These are phyloP conservation scores for Ophiognomonia clavigignenti-juglandacearum DNA, from an alignment of 2,329 filamentous ascomycete genomes.

Conservation along the genomic window DNA sequence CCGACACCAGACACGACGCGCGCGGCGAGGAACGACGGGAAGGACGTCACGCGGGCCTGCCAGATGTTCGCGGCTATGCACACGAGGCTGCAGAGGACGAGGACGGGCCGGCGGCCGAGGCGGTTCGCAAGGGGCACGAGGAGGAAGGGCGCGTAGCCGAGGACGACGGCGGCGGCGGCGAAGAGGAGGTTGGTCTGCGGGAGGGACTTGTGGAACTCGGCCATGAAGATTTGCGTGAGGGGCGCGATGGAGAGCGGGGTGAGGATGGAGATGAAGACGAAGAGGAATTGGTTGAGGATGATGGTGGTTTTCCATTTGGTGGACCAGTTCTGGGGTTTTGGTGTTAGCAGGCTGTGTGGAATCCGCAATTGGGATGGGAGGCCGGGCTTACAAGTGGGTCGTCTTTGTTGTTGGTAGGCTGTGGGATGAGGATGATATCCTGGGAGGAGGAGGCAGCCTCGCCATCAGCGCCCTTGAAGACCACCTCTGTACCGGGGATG, in stretches of 20 bases:
- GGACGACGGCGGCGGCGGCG: slow-evolving; percentile 26
- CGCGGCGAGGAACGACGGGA: slow-evolving; percentile 26
- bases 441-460: not conserved
- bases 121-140: slow-evolving; percentile 27
- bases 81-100: slow-evolving; percentile 26
- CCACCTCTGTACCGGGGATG: slow-evolving; percentile 6
- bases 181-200: slow-evolving; percentile 30
- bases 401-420: not conserved
- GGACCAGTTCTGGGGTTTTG: slow-evolving; percentile 24
- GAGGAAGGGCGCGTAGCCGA: slow-evolving; percentile 30
- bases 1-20: slow-evolving; percentile 27
- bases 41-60: slow-evolving; percentile 26
- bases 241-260: slow-evolving; percentile 31
- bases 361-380: not conserved
- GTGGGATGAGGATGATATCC: slow-evolving; percentile 5
- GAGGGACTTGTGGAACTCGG: slow-evolving; percentile 27
- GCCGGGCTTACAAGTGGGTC: slow-evolving; percentile 4
- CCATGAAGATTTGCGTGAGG: slow-evolving; percentile 29
- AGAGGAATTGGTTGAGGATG: slow-evolving; percentile 28
- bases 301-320: slow-evolving; percentile 25
- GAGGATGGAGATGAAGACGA: slow-evolving; percentile 30
- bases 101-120: slow-evolving; percentile 27
- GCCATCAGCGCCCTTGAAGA: not conserved
- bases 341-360: not conserved
- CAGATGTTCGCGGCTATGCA: slow-evolving; percentile 27